Evolutionary conservation across 2,329 filamentous ascomycete genomes (phyloP), one percentile per base, ranked within the genome.

Genomic region (Neurospora crassa): DNA sequence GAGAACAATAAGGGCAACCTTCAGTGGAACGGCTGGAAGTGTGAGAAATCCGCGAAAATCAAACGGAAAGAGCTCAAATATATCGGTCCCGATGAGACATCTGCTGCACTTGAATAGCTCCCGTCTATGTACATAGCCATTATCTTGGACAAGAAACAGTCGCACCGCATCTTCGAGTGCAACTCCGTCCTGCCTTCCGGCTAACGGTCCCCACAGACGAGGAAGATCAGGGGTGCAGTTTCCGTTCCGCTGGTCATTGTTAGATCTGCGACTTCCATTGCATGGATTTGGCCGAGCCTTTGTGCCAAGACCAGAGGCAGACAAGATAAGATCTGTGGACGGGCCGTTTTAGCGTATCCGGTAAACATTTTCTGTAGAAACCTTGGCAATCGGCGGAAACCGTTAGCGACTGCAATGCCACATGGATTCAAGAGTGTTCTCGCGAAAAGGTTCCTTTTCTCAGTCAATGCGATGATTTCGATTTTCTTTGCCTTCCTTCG

Each of bases 301-400:
- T 11, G 5, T 4, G 43, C 43, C 43, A 45, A 45, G 43, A 45
- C 43, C 18, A 5, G 0, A 20, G 0, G 0, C 18, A 2, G 1
- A 45, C 43, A 45, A 45, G 8, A 45, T 45, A 20, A 5, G 0
- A 20, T 20, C 11, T 20, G 8, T 12, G 8, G 42, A 45, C 8
- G 8, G 10, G 43, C 10, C 18, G 3, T n/a, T 0, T 45, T 0
- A 20, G 43, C 43, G 0, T 5, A 8, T 8, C 1, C 8, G 3
- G 8, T 4, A 2, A 0, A 0, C n/a, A 45, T 45, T 45, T 20
- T 10, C 11, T 45, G 43, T 45, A 45, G 43, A 0, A 2, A 1
- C n/a, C 8, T 45, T 45, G n/a, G 43, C 43, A 20, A 12, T 5
- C 3, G 43, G 1, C 10, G 4, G 3, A 45, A 45, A 20, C 2